These are phyloP conservation scores for Oxyria digyna DNA, from an alignment of 148 eudicot species.

Conservation along the genomic window DNA sequence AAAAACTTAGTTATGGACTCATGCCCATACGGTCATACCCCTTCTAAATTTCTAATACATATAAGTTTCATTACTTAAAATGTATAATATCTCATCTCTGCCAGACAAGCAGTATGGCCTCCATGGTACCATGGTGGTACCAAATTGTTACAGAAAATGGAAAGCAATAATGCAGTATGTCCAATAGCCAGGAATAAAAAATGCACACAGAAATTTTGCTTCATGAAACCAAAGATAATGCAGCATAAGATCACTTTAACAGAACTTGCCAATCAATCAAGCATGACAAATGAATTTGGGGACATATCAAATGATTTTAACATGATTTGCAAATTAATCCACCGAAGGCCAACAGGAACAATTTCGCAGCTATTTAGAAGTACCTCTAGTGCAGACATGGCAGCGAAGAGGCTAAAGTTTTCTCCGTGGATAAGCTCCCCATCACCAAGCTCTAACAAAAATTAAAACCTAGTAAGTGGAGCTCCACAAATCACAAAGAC, in stretches of 20 bases:
- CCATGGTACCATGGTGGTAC: background rate
- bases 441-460: constrained; percentile 56
- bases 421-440: constrained; percentile 86
- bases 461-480: background rate
- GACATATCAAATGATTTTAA: background rate
- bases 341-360: background rate
- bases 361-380: constrained; percentile 8
- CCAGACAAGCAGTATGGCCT: background rate
- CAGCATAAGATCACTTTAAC: background rate
- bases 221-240: background rate
- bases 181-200: background rate
- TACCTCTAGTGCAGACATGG: constrained; percentile 99
- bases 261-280: background rate
- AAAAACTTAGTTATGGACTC: background rate
- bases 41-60: no score
- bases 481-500: background rate
- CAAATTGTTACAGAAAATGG: background rate
- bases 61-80: background rate
- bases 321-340: background rate
- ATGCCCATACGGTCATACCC: background rate
- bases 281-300: background rate
- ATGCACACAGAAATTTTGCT: background rate
- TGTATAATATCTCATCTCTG: background rate
- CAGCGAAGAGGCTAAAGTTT: constrained; percentile 89
- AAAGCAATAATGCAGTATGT: background rate